Base-by-base conservation (phyloP, 2,329 filamentous ascomycete genomes). In the Domatiomyces catenatus region DNA sequence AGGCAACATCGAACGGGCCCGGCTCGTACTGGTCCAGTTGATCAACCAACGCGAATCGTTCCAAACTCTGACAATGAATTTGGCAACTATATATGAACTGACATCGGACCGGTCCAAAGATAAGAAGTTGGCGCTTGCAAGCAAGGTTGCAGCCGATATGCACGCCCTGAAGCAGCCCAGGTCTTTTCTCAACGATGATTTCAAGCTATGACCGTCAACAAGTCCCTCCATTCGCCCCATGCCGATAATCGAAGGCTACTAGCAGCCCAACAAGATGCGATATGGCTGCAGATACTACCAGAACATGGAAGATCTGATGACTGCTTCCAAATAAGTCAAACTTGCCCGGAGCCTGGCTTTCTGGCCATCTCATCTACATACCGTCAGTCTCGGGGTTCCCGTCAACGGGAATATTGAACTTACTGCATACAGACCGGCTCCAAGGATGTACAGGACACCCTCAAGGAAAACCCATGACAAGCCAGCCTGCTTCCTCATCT, bases 291-390 rank as follows among this genome's bases (percentile, higher is more conserved):
- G 88, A 66, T 15, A 96, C 72, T 24, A 98, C 89, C 56, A 92
- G 75, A 42, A 94, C 71, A 69, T 98, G 92, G 66, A 98, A 98
- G 56, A 98, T 84, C 69, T 98, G 92, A 67, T 98, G 92, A 18
- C 87, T 94, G 63, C 82, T 88, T 39, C 92, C 90, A 77, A 85
- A 85, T 48, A 95, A 85, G 67, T 98, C 92, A 62, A 90, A 95
- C 6, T 66, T 72, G 1, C 87, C 86, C 0, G 90, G 92, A 44
- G 71, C 76, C 61, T 75, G 79, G 53, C 86, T 75, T 69, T 98
- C 92, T 0, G 92, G 92, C 67, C 90, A 81, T 39, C 92, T 81
- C 49, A 77, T 73, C 80, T 84, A 51, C 45, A 4, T 20, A 17
- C 48, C 55, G 26, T 56, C 39, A 54, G 51, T 44, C 42, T 36